Conservation (phyloP, 176 grass and related monocot species). For the Tillandsia leiboldiana region DNA sequence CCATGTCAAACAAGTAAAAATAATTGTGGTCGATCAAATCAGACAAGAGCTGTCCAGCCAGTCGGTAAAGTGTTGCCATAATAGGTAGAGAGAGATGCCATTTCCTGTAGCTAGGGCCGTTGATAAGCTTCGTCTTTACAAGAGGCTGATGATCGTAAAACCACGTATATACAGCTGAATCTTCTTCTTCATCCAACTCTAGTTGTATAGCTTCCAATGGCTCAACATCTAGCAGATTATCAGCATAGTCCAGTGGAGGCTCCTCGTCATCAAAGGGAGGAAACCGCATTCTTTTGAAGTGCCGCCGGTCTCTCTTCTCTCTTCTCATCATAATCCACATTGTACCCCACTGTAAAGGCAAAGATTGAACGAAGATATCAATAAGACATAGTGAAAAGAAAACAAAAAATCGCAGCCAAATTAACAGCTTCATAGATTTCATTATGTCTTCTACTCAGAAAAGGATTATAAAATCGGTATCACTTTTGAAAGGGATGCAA, state of each 20-base stretch:
- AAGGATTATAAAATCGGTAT: not conserved
- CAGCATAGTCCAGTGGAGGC: conserved; percentile 91
- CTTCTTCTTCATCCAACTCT: conserved; percentile 86
- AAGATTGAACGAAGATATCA: no score
- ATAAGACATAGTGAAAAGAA: no score
- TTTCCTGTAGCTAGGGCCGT: conserved; percentile 88
- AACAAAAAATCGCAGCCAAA: not conserved
- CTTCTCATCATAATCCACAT: conserved; percentile 99
- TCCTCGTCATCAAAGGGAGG: conserved; percentile 99
- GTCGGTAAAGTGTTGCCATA: conserved; percentile 91
- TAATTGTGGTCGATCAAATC: conserved; percentile 90
- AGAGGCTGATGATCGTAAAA: conserved; percentile 99
- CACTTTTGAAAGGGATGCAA: no score
- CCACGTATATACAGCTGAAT: conserved; percentile 89
- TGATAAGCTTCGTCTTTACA: conserved; percentile 89
- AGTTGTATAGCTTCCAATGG: conserved; percentile 91
- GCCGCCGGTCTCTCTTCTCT: conserved; percentile 86
- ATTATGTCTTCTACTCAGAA: not conserved
- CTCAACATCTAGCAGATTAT: conserved; percentile 95
- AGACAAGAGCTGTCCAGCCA: conserved; percentile 86
- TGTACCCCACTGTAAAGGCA: conserved; percentile 67
- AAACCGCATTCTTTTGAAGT: conserved; percentile 99
- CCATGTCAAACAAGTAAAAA: conserved; percentile 95
- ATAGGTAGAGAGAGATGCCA: conserved; percentile 96
- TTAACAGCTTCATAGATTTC: no score